phyloP scores from a whole-genome alignment of 2,329 filamentous ascomycete species.

The Lachnellula arida region DNA sequence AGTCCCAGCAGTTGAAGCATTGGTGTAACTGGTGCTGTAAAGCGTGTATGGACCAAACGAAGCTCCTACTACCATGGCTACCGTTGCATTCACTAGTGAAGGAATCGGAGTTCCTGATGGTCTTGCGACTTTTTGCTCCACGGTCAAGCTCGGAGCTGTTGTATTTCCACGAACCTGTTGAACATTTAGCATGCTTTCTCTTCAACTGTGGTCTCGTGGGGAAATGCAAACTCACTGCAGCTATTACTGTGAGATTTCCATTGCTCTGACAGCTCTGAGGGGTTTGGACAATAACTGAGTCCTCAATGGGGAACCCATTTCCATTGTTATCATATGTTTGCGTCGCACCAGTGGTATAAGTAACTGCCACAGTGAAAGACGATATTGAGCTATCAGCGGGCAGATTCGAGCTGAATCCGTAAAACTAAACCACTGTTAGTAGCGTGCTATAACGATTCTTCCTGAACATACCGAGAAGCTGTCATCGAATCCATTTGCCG shows the following conservation, averaged over 20 bases:
- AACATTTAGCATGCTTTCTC: neutral
- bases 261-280: conserved; percentile 50
- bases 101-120: conserved; percentile 20
- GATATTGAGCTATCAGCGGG: conserved; percentile 55
- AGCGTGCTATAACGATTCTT: neutral
- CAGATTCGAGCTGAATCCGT: conserved; percentile 39
- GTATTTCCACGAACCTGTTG: conserved; percentile 18
- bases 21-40: conserved; percentile 21
- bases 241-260: conserved; percentile 24
- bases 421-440: conserved; percentile 25
- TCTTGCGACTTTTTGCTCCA: conserved; percentile 22
- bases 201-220: neutral
- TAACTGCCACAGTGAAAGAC: conserved; percentile 52
- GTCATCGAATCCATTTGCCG: conserved; percentile 54
- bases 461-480: conserved; percentile 46
- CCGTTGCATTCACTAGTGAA: conserved; percentile 11
- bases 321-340: conserved; percentile 53
- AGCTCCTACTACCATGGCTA: conserved; percentile 21
- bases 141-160: conserved; percentile 13
- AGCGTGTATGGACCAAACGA: conserved; percentile 24
- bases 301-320: conserved; percentile 48
- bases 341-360: conserved; percentile 42
- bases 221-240: conserved; percentile 21
- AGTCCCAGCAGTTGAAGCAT: conserved; percentile 14
- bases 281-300: conserved; percentile 50